Percentiles rank a stretch among this genome's conserved stretches.
Evolutionary conservation across 2,329 filamentous ascomycete species (phyloP).

Genomic region (Trichoderma koningii): DNA sequence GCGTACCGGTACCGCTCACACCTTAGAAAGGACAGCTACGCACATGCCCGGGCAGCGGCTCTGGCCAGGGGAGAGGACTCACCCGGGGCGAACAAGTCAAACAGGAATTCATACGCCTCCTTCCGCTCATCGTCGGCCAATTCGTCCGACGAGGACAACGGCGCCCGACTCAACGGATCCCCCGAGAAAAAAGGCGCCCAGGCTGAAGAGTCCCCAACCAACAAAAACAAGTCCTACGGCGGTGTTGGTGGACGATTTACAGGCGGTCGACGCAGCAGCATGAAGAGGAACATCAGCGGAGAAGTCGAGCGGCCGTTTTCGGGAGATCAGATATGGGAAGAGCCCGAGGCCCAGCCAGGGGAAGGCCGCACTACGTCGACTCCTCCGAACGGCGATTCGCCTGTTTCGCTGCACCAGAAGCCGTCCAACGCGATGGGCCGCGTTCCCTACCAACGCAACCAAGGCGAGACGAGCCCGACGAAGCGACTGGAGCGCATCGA

Average conservation of each 20-base stretch:
- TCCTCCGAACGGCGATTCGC: slow-evolving; percentile 37
- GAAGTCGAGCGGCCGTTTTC: slow-evolving; percentile 68
- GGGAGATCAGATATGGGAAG: slow-evolving; percentile 85
- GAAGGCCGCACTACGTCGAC: slow-evolving; percentile 16
- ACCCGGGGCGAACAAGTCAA: slow-evolving; percentile 39
- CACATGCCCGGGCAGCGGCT: slow-evolving; percentile 64
- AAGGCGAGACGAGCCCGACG: slow-evolving; percentile 38
- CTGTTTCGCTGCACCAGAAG: slow-evolving; percentile 39
- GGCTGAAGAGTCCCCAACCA: slow-evolving; percentile 29
- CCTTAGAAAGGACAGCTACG: slow-evolving; percentile 70
- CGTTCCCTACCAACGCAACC: slow-evolving; percentile 43
- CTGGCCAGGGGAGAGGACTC: slow-evolving; percentile 48
- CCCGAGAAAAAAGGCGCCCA: slow-evolving; percentile 33
- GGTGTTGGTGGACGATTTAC: slow-evolving; percentile 42
- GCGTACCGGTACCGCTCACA: slow-evolving; percentile 70
- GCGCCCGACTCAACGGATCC: slow-evolving; percentile 38
- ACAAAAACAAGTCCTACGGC: slow-evolving; percentile 46
- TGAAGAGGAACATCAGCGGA: slow-evolving; percentile 70
- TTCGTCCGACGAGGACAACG: slow-evolving; percentile 52
- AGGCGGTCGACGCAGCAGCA: slow-evolving; percentile 62
- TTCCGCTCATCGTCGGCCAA: slow-evolving; percentile 42
- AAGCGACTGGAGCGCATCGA: slow-evolving; percentile 60
- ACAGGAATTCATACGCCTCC: slow-evolving; percentile 11
- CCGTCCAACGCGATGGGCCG: slow-evolving; percentile 39
- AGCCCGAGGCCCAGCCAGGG: slow-evolving; percentile 59